Evolutionary conservation across 352 stramenopile species (phyloP), one percentile per base, ranked within the genome.

Genomic region (Pythium phragmiticola): DNA sequence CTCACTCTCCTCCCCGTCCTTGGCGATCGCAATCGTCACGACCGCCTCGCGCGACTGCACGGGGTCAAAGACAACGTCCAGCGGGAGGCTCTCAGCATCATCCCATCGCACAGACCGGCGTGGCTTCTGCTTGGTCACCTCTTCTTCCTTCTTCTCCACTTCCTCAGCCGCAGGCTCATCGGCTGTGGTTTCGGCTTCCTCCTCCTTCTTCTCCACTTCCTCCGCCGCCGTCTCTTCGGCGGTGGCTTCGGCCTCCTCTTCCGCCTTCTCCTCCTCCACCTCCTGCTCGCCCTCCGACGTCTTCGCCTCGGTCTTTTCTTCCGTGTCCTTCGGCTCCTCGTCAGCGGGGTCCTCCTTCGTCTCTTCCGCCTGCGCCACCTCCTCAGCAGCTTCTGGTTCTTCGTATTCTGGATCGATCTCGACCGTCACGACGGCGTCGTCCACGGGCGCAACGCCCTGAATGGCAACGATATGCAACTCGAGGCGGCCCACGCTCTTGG

Each of bases 11-110:
- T 91, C 75, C 21, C 80, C 73, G 28, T 66, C 65, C 50, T 53
- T 51, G 21, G 65, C 72, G 17, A 95, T 77, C 21, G 86, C 78
- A 59, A 95, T 76, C 19, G 72, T 88, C 69, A 92, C 80, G 5
- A 92, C 68, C 17, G 86, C 84, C 66, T 95, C 86, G 23, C 84
- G 84, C 41, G 84, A 92, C 66, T 92, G 86, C 66, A 95, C 80
- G 0, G 79, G 82, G 59, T 95, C 86, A 54, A 93, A 95, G 47
- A 89, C 79, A 46, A 95, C 89, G 33, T 75, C 84, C 12, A 74
- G 76, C 12, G 84, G 86, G 65, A 93, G 86, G 23, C 68, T 34
- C 14, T 59, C 70, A 26, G 34, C 61, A 19, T 75, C 69, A 19
- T 50, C 60, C 75, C 75, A 82, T 21, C 57, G 54, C 39, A 80